These are phyloP conservation scores for Cladophialophora bantiana DNA, from an alignment of 2,329 filamentous ascomycete genomes.

Conservation along the genomic window DNA sequence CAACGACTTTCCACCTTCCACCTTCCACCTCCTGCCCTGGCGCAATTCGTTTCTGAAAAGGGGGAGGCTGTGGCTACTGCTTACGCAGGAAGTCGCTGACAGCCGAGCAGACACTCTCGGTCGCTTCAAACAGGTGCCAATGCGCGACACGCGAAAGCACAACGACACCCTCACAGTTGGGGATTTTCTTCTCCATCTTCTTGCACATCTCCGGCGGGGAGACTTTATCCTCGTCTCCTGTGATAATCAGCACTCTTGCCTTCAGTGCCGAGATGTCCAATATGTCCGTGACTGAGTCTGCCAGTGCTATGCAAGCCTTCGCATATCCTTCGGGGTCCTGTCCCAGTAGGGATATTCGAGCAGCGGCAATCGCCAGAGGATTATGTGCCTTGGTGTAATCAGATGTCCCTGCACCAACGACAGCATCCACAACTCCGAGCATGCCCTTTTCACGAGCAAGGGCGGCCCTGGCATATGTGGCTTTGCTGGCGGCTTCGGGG, in stretches of 20 bases:
- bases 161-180: conserved; percentile 42
- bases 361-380: conserved; percentile 52
- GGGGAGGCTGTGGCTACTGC: not conserved
- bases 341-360: conserved; percentile 54
- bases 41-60: not conserved
- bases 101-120: conserved; percentile 46
- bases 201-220: conserved; percentile 48
- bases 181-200: conserved; percentile 41
- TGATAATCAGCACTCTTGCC: conserved; percentile 51
- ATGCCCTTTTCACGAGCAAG: conserved; percentile 56
- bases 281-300: conserved; percentile 44
- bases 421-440: conserved; percentile 50
- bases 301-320: conserved; percentile 61
- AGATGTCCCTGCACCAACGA: conserved; percentile 50
- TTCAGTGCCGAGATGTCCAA: conserved; percentile 48
- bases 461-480: conserved; percentile 47
- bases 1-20: not conserved
- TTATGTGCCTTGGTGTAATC: conserved; percentile 47
- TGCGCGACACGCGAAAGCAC: conserved; percentile 56
- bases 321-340: conserved; percentile 64
- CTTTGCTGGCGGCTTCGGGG: conserved; percentile 46
- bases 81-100: conserved; percentile 38
- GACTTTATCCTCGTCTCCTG: conserved; percentile 56
- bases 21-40: not conserved
- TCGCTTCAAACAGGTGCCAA: conserved; percentile 61